These are phyloP conservation scores for Corniculantispora saksenae DNA, from an alignment of 2,329 filamentous ascomycete genomes.

Conservation along the genomic window DNA sequence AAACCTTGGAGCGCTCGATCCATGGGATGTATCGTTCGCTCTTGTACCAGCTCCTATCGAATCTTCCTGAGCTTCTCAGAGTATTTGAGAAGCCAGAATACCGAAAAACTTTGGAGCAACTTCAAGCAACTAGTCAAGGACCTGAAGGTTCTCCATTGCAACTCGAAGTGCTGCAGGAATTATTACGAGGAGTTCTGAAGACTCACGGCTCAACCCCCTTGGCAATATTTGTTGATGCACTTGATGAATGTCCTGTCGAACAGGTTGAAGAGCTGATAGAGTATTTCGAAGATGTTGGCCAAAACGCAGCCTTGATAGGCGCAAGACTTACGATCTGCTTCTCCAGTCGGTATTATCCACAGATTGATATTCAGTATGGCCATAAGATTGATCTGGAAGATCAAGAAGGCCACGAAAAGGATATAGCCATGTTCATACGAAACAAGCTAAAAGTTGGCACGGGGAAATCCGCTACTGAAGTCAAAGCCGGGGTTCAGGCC, in stretches of 20 bases:
- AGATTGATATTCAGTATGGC: constrained; percentile 36
- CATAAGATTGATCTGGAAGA: constrained; percentile 29
- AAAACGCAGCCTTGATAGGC: constrained; percentile 22
- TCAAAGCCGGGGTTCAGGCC: constrained; percentile 29
- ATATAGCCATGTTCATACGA: constrained; percentile 28
- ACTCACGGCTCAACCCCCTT: neutral
- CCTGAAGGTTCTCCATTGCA: neutral
- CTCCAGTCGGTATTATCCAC: constrained; percentile 50
- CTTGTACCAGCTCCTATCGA: constrained; percentile 43
- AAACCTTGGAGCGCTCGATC: constrained; percentile 43
- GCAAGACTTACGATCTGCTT: constrained; percentile 40
- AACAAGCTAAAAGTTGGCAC: constrained; percentile 15
- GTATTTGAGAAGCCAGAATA: neutral
- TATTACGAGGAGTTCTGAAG: neutral
- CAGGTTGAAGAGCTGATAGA: constrained; percentile 43
- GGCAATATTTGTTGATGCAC: constrained; percentile 41
- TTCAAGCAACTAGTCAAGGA: neutral
- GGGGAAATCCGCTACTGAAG: fast-evolving
- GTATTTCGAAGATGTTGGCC: constrained; percentile 41
- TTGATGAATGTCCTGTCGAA: constrained; percentile 49
- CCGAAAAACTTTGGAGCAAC: neutral
- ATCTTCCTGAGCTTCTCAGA: constrained; percentile 23
- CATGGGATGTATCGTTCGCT: constrained; percentile 53
- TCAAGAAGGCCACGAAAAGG: constrained; percentile 27
- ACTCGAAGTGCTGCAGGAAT: neutral